These are phyloP conservation scores for Fraxinus greggii DNA, from an alignment of 305 asterid species.

Conservation along the genomic window DNA sequence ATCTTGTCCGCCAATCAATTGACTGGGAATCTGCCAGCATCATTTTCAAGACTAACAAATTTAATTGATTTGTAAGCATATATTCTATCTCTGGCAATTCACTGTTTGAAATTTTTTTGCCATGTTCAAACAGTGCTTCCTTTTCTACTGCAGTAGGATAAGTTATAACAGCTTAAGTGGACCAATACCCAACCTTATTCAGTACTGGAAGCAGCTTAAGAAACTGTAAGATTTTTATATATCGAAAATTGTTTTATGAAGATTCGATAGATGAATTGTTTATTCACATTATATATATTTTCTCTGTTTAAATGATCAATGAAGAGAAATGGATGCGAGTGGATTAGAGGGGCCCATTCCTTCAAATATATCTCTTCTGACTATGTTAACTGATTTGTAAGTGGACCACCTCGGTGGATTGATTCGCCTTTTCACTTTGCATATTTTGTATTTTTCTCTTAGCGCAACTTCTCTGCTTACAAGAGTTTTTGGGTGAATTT, in stretches of 20 bases:
- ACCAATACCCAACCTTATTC: slow-evolving; percentile 63
- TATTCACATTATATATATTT: not conserved
- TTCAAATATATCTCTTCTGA: slow-evolving; percentile 56
- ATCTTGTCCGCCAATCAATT: slow-evolving; percentile 75
- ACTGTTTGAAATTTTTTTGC: not conserved
- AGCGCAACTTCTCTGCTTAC: not conserved
- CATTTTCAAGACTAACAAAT: slow-evolving; percentile 58
- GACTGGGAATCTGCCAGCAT: slow-evolving; percentile 60
- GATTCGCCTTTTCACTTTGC: not conserved
- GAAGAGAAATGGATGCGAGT: slow-evolving; percentile 85
- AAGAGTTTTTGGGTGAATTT: slow-evolving; percentile 23
- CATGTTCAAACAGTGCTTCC: slow-evolving; percentile 18
- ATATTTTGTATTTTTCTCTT: not conserved
- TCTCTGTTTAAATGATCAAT: slow-evolving; percentile 23
- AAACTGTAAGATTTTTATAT: slow-evolving; percentile 56
- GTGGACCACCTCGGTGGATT: slow-evolving; percentile 30
- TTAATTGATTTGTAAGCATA: slow-evolving; percentile 71
- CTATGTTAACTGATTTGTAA: slow-evolving; percentile 61
- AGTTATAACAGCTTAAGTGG: slow-evolving; percentile 74
- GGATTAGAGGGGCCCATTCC: slow-evolving; percentile 93
- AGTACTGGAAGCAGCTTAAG: slow-evolving; percentile 71
- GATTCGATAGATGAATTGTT: not conserved
- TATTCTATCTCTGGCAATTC: slow-evolving; percentile 16
- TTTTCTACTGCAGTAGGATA: slow-evolving; percentile 63
- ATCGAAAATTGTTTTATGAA: not conserved